Base-by-base conservation (phyloP, 108 stramenopile genomes). In the Seminavis robusta region DNA sequence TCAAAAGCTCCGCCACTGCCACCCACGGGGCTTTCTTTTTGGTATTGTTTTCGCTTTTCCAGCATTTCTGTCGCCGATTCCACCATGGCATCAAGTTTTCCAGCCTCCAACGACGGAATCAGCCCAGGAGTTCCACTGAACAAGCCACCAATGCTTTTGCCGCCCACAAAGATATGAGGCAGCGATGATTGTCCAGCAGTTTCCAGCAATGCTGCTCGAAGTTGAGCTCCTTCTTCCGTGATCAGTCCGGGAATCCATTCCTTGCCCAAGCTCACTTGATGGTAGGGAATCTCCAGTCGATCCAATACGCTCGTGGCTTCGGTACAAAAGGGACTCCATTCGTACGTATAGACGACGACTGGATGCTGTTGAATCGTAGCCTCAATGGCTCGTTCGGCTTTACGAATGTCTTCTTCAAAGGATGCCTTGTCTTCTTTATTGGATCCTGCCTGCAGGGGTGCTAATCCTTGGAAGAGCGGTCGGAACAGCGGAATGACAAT, bases 161-260 rank as follows among this genome's bases (percentile, higher is more conserved):
- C 83, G 32, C 63, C 63, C 25, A 84, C 61, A 29, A 88, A 88
- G 15, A 84, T 63, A 47, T 84, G 80, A 9, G 87, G 83, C 33
- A 88, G 58, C 32, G 72, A 77, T 1, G 83, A 72, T 47, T 84
- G 87, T n/a, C 81, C 80, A n/a, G 87, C 84, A 69, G 78, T 77
- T 36, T 81, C 73, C 26, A 67, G 23, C 10, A 88, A 54, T 27
- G 73, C 76, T 5, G 80, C 78, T 32, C 87, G 65, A 30, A 68
- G 66, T 10, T 47, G 38, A 16, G 76, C 46, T 23, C 67, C 76
- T 13, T 56, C 62, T 44, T 69, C 63, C 8, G 63, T 64, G 23
- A 88, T 66, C 4, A 88, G 49, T 13, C 79, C 77, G 0, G 82
- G 80, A 24, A 88, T 52, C 87, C 87, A 88, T 58, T 88, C 87